phyloP scores from a whole-genome alignment of 2,329 filamentous ascomycete species.

The Colletotrichum sp. region DNA sequence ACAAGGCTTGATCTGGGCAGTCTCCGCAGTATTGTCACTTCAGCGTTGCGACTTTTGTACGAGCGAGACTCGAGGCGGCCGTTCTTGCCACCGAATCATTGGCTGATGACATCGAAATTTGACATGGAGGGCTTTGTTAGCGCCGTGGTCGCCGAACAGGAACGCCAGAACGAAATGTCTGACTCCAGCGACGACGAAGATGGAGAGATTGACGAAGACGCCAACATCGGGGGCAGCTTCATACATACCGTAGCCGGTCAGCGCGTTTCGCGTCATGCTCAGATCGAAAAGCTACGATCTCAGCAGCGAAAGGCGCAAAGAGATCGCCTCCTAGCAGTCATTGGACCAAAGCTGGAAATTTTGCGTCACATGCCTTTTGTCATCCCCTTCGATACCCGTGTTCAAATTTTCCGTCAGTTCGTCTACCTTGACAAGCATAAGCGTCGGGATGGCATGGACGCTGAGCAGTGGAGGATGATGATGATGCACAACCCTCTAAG shows the following conservation, averaged over 20 bases:
- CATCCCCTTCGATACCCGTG: conserved; percentile 89
- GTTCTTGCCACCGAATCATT: conserved; percentile 84
- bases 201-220: conserved; percentile 29
- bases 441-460: conserved; percentile 67
- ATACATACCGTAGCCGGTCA: conserved; percentile 54
- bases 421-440: conserved; percentile 82
- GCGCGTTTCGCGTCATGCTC: conserved; percentile 65
- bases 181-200: conserved; percentile 41
- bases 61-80: conserved; percentile 88
- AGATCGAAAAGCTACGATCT: conserved; percentile 66
- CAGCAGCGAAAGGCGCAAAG: conserved; percentile 71
- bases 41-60: conserved; percentile 85
- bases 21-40: conserved; percentile 80
- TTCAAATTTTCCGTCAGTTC: conserved; percentile 93
- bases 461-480: conserved; percentile 34
- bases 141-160: conserved; percentile 87
- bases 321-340: conserved; percentile 75
- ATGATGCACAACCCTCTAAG: conserved; percentile 22
- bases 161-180: conserved; percentile 66
- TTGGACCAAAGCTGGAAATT: conserved; percentile 88
- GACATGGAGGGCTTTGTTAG: conserved; percentile 89
- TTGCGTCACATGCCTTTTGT: conserved; percentile 96
- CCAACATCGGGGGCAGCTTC: conserved; percentile 19
- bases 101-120: conserved; percentile 89
- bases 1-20: conserved; percentile 71